Evolutionary conservation across 257 asterid species (phyloP), one percentile per base, ranked within the genome.

Genomic region (Avicennia marina): DNA sequence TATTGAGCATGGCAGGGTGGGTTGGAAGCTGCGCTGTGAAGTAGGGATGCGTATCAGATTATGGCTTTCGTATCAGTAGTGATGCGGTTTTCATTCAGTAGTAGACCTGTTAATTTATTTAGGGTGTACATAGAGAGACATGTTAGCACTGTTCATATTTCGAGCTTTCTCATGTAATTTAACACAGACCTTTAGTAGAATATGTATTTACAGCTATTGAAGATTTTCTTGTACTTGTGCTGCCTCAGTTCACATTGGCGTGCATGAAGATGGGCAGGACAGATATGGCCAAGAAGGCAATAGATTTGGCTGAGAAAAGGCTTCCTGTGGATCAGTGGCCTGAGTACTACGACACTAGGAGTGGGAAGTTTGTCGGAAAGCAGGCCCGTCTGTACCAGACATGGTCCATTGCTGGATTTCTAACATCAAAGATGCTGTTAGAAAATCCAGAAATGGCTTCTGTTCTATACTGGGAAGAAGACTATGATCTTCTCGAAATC

Each of bases 221-320:
- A 16, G 6, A 10, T 16, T 22, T 24, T 68, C 20, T 38, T 84
- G 46, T 81, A 61, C 58, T 81, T 17, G 8, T 29, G 7, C 8
- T 29, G 34, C 34, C 53, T 38, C 91, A 89, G 95, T 89, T 89
- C 81, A 89, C 97, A 0, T 66, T 89, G 82, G 97, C 97, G 53
- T 89, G 97, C 82, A 86, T 89, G 84, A 89, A 89, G 77, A 86
- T 89, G 97, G 81, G 83, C 21, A 63, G 87, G 69, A 68, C 56
- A 4, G 95, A 89, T 52, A 73, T 89, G 60, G 97, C 97, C n/a
- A 66, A 65, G 65, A 76, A 69, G 70, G 97, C 91, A 18, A 69
- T 89, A 2, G 81, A 72, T 10, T 19, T 69, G 61, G 97, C 84
- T 9, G 95, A 89, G 44, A 68, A 66, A 60, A 75, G 85, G 75